phyloP scores from a whole-genome alignment of 495 filamentous ascomycete species.

The Penicillium paradoxum region DNA sequence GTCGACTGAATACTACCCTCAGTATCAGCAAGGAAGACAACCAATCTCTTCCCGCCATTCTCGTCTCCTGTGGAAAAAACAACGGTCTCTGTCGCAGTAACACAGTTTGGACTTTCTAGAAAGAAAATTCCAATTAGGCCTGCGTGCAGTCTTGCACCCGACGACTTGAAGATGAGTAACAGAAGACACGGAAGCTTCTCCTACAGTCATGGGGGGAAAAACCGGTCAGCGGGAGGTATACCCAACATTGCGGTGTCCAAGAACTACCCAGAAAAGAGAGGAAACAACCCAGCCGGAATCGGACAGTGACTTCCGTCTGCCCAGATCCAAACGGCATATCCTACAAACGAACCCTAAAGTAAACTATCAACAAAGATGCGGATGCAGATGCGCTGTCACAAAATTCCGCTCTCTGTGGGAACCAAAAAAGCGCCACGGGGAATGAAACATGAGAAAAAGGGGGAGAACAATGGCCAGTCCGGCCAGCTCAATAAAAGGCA shows the following conservation, averaged over 20 bases:
- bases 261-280: not conserved
- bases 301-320: constrained; percentile 16
- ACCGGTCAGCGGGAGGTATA: constrained; percentile 1
- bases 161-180: constrained; percentile 13
- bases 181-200: constrained; percentile 22
- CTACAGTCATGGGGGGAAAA: not conserved
- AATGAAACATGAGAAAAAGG: not conserved
- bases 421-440: not conserved
- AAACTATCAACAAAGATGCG: constrained; percentile 6
- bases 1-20: constrained; percentile 7
- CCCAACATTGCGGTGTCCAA: constrained; percentile 2
- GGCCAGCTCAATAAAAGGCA: not conserved
- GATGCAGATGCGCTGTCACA: constrained; percentile 14
- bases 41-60: constrained; percentile 6
- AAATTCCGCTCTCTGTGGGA: not conserved
- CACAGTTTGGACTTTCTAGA: constrained; percentile 19
- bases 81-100: constrained; percentile 1
- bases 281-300: constrained; percentile 7
- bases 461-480: constrained; percentile 1
- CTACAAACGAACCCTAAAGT: constrained; percentile 10
- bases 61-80: constrained; percentile 1
- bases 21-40: not conserved
- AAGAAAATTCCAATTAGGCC: constrained; percentile 20
- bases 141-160: constrained; percentile 6
- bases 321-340: constrained; percentile 17